Evolutionary conservation across 371 early-diverging fungal species (phyloP).

Genomic region (Actinomucor elegans): DNA sequence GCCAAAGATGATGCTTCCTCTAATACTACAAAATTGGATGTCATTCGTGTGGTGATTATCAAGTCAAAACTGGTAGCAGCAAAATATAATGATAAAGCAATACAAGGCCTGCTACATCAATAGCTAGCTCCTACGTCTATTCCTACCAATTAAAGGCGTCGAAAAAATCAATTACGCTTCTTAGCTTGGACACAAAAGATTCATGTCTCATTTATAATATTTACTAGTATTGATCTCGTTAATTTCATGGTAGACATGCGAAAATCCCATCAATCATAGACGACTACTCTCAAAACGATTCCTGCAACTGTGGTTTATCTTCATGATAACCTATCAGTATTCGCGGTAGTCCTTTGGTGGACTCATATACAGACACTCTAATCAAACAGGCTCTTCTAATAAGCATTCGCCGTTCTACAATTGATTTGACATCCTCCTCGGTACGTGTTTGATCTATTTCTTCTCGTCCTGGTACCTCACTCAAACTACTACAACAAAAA

Average conservation of each 20-base stretch:
- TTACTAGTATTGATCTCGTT: no score
- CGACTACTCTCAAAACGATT: constrained; percentile 5
- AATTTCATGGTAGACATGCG: constrained; percentile 9
- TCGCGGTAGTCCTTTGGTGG: not conserved
- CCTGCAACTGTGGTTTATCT: constrained; percentile 7
- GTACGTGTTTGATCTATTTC: not conserved
- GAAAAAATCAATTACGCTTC: no score
- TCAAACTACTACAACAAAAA: not conserved
- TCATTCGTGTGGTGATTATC: constrained; percentile 15
- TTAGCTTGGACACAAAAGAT: no score
- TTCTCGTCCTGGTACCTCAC: no score
- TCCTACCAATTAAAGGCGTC: not conserved
- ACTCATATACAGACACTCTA: not conserved
- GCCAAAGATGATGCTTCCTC: not conserved
- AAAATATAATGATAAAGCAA: not conserved
- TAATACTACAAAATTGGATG: constrained; percentile 4
- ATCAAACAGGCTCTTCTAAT: not conserved
- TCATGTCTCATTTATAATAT: not conserved
- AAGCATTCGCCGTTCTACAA: not conserved
- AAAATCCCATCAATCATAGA: no score
- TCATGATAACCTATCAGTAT: not conserved
- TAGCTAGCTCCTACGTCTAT: not conserved
- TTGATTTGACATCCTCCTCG: not conserved
- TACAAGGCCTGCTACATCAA: not conserved
- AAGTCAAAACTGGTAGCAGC: no score